Percentiles rank a stretch among this genome's conserved stretches.
Conservation (phyloP, 192 early-diverging fungal genomes). For the Coemansia sp. region DNA sequence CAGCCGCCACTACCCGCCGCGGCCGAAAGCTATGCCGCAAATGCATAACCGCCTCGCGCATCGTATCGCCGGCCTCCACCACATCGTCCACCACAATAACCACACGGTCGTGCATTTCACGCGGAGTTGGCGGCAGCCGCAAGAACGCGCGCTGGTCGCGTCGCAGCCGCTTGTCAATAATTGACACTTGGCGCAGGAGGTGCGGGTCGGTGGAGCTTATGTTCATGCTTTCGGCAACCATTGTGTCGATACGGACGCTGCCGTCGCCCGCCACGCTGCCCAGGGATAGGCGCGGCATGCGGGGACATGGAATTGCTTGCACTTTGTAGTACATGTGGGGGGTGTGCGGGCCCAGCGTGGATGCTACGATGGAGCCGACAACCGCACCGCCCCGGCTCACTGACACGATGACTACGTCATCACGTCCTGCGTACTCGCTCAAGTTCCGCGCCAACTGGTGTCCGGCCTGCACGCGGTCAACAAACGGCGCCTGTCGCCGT, state of each 20-base stretch:
- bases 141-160: conserved; percentile 33
- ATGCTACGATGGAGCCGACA: conserved; percentile 32
- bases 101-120: conserved; percentile 22
- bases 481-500: conserved; percentile 26
- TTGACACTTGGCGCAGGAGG: conserved; percentile 17
- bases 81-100: conserved; percentile 52
- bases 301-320: conserved; percentile 29
- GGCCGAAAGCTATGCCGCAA: conserved; percentile 35
- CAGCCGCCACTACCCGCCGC: conserved; percentile 38
- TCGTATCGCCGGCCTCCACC: conserved; percentile 51
- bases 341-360: conserved; percentile 15
- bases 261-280: conserved; percentile 53
- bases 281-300: conserved; percentile 42
- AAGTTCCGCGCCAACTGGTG: conserved; percentile 37
- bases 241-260: conserved; percentile 47
- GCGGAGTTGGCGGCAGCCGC: neutral
- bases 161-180: conserved; percentile 14
- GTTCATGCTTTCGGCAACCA: conserved; percentile 33
- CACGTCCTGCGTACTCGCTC: conserved; percentile 20
- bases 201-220: conserved; percentile 5
- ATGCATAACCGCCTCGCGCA: conserved; percentile 52
- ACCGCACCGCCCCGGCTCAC: conserved; percentile 52
- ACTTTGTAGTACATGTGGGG: conserved; percentile 46
- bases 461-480: conserved; percentile 46
- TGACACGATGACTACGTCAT: conserved; percentile 35